These are phyloP conservation scores for Lichtheimia hyalospora DNA, from an alignment of 371 early-diverging fungal genomes.

Conservation along the genomic window DNA sequence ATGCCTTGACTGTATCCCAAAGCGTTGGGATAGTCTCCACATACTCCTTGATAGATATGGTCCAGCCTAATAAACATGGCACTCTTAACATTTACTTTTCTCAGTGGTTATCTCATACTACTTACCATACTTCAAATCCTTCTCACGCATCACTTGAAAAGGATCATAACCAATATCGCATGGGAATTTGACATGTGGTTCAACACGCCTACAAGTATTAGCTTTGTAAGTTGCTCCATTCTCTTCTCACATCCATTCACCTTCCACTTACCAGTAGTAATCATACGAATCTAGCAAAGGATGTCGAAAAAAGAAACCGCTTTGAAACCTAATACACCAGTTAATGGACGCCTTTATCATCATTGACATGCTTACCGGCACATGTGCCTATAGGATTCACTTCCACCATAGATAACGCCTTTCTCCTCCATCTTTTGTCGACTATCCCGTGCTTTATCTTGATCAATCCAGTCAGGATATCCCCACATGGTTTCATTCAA, in stretches of 20 bases:
- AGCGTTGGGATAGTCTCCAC: constrained; percentile 82
- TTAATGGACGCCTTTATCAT: too few relatives aligned
- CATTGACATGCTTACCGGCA: constrained; percentile 61
- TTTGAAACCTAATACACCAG: constrained; percentile 51
- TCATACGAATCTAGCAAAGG: constrained; percentile 75
- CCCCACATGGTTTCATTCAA: constrained; percentile 70
- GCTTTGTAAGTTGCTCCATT: not conserved
- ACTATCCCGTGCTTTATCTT: constrained; percentile 51
- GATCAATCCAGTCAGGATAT: constrained; percentile 79
- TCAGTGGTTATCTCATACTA: not conserved
- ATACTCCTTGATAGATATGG: constrained; percentile 78
- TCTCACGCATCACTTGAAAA: constrained; percentile 79
- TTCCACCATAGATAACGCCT: constrained; percentile 80
- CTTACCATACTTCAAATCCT: constrained; percentile 78
- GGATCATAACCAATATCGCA: constrained; percentile 94
- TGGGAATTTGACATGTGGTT: constrained; percentile 88
- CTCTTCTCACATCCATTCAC: too few relatives aligned
- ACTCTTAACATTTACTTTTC: not conserved
- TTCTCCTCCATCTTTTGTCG: constrained; percentile 56
- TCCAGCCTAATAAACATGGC: constrained; percentile 53
- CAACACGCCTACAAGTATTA: constrained; percentile 75
- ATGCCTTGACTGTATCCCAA: constrained; percentile 67
- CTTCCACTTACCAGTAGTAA: constrained; percentile 87
- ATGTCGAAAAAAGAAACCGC: constrained; percentile 89
- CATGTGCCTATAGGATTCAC: constrained; percentile 89